These are phyloP conservation scores for Davidsoniella australis DNA, from an alignment of 2,329 filamentous ascomycete genomes.

Conservation along the genomic window DNA sequence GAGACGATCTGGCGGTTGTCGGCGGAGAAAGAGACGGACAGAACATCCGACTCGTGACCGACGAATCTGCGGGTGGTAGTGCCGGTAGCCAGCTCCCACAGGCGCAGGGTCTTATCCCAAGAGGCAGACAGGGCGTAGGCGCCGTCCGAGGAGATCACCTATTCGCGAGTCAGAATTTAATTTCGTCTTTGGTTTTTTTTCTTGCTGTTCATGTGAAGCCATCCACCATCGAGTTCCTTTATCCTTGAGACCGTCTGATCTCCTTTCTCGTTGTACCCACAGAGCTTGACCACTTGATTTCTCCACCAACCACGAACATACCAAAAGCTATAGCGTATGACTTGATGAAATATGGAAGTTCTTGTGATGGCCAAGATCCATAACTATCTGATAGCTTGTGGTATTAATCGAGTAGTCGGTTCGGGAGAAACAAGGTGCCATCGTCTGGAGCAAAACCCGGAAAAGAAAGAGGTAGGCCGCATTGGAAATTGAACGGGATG, in stretches of 20 bases:
- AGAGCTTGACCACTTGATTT: too few species aligned
- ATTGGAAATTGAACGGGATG: neutral
- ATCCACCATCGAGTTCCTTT: too few species aligned
- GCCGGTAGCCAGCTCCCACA: slow-evolving; percentile 97
- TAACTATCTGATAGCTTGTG: too few species aligned
- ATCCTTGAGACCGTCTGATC: too few species aligned
- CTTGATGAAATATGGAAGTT: too few species aligned
- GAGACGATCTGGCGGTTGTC: slow-evolving; percentile 99
- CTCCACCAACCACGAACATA: too few species aligned
- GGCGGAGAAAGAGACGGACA: slow-evolving; percentile 99
- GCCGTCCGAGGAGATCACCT: slow-evolving; percentile 99
- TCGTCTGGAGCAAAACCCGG: neutral
- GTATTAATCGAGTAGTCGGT: too few species aligned
- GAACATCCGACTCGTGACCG: slow-evolving; percentile 98
- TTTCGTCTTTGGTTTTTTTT: neutral
- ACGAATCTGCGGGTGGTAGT: slow-evolving; percentile 96
- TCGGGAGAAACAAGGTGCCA: neutral
- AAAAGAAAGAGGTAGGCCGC: neutral
- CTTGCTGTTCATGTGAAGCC: neutral
- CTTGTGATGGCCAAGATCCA: too few species aligned
- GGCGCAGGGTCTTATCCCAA: slow-evolving; percentile 99
- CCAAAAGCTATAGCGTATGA: too few species aligned
- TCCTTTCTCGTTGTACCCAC: too few species aligned
- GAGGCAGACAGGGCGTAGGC: slow-evolving; percentile 97
- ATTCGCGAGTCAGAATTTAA: slow-evolving; percentile 13